Percentiles rank a stretch among this genome's conserved stretches.
Conservation (phyloP, 352 stramenopile genomes). For the Globisporangium parvum region DNA sequence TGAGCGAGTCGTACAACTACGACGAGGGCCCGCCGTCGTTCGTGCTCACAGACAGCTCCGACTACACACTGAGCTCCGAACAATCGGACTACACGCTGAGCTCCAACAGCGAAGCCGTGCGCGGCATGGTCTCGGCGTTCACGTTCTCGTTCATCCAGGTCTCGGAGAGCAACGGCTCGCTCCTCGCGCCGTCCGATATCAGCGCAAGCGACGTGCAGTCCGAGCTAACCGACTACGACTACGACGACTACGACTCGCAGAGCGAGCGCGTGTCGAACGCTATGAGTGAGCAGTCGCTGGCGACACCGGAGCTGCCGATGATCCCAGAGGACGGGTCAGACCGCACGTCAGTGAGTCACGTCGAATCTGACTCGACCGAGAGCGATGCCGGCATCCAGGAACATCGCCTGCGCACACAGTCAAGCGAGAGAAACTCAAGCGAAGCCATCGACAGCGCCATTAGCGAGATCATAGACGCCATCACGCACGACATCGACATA, state of each 20-base stretch:
- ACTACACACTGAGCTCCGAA: conserved; percentile 40
- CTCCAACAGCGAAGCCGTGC: conserved; percentile 51
- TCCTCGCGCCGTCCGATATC: conserved; percentile 11
- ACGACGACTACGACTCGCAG: not conserved
- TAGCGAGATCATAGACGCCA: not conserved
- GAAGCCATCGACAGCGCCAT: not conserved
- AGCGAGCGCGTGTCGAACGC: conserved; percentile 2
- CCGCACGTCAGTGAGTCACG: conserved; percentile 6
- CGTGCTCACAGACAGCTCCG: conserved; percentile 35
- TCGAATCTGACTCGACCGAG: not conserved
- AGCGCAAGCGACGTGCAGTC: conserved; percentile 5
- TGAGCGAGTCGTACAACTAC: conserved; percentile 21
- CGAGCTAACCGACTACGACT: conserved; percentile 5
- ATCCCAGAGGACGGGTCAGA: conserved; percentile 26
- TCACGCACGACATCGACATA: not conserved
- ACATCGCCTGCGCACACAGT: too few species aligned
- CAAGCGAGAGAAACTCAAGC: too few species aligned
- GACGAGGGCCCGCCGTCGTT: conserved; percentile 42
- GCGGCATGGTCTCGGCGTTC: conserved; percentile 50
- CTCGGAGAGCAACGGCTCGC: conserved; percentile 28
- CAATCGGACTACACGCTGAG: conserved; percentile 21
- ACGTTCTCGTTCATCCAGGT: conserved; percentile 74
- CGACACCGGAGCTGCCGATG: conserved; percentile 17
- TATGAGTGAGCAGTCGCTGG: conserved; percentile 18
- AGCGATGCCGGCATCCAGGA: too few species aligned